Percentiles rank a stretch among this genome's conserved stretches.
Conservation (phyloP, 768 basidiomycete genomes). For the Russula sp. region DNA sequence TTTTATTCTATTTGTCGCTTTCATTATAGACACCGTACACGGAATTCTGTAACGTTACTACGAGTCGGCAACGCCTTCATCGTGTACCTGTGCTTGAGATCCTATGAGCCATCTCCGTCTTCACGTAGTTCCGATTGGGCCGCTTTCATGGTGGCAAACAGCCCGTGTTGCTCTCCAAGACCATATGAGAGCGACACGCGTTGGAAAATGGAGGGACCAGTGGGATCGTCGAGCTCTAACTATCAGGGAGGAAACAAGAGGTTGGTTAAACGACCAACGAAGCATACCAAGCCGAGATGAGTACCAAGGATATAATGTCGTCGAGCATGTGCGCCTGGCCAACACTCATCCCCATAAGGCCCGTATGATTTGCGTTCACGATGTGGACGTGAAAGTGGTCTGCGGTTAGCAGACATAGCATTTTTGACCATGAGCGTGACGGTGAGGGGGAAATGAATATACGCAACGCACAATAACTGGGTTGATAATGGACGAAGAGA, state of each 20-base stretch:
- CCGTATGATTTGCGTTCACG: conserved; percentile 64
- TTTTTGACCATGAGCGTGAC: neutral
- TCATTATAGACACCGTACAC: neutral
- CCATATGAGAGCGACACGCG: conserved; percentile 76
- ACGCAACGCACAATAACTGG: conserved; percentile 75
- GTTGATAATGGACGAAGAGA: conserved; percentile 92
- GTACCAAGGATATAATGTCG: conserved; percentile 80
- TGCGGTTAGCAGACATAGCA: conserved; percentile 29
- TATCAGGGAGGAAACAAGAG: conserved; percentile 33
- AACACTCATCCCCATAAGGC: conserved; percentile 64
- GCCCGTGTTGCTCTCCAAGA: conserved; percentile 74
- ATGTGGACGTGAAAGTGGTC: conserved; percentile 96
- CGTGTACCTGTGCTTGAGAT: neutral
- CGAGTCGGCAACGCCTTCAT: neutral
- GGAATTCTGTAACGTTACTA: conserved; percentile 5
- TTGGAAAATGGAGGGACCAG: conserved; percentile 52
- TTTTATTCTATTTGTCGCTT: conserved; percentile 10
- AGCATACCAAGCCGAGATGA: conserved; percentile 21
- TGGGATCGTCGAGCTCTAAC: conserved; percentile 52
- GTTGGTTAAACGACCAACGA: neutral
- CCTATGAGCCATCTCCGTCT: neutral
- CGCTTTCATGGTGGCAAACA: conserved; percentile 45
- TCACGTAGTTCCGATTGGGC: conserved; percentile 29
- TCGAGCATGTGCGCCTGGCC: conserved; percentile 93
- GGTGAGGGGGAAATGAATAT: neutral